Conservation (phyloP, 768 basidiomycete species). For the Grammothele lineata region DNA sequence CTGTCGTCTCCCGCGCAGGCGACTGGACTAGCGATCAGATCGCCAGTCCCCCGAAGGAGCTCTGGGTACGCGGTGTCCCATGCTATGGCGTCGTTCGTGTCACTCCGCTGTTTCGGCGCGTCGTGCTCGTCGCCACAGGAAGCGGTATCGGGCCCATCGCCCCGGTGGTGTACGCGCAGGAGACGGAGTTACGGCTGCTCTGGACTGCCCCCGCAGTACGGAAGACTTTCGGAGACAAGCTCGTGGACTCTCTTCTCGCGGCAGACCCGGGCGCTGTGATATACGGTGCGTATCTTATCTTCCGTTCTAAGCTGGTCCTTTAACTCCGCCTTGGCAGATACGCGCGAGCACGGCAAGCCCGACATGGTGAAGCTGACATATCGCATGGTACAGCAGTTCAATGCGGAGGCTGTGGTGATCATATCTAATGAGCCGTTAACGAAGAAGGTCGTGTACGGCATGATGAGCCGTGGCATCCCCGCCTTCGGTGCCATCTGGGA, state of each 20-base stretch:
- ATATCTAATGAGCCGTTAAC: constrained; percentile 54
- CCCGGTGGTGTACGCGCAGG: constrained; percentile 44
- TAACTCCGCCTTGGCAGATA: constrained; percentile 11
- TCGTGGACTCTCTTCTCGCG: constrained; percentile 48
- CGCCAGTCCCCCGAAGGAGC: constrained; percentile 40
- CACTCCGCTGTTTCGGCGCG: constrained; percentile 46
- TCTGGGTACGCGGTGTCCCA: constrained; percentile 57
- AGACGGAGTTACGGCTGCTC: constrained; percentile 45
- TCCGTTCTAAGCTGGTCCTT: neutral
- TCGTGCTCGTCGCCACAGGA: constrained; percentile 55
- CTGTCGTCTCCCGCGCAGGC: constrained; percentile 38
- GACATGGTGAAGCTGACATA: constrained; percentile 30
- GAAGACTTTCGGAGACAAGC: constrained; percentile 52
- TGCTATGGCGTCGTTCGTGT: constrained; percentile 50
- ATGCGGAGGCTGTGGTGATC: constrained; percentile 44
- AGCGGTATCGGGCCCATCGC: constrained; percentile 53
- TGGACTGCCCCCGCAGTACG: constrained; percentile 57
- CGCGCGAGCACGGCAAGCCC: constrained; percentile 27
- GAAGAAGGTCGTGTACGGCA: constrained; percentile 44
- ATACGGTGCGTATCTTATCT: constrained; percentile 37
- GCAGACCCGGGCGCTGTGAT: constrained; percentile 48
- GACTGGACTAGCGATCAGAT: constrained; percentile 55
- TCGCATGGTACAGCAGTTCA: constrained; percentile 26
- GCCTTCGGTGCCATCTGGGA: constrained; percentile 59
- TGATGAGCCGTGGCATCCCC: constrained; percentile 51